Conservation (phyloP, 345 rosid species). For the Odontarrhena argentea region DNA sequence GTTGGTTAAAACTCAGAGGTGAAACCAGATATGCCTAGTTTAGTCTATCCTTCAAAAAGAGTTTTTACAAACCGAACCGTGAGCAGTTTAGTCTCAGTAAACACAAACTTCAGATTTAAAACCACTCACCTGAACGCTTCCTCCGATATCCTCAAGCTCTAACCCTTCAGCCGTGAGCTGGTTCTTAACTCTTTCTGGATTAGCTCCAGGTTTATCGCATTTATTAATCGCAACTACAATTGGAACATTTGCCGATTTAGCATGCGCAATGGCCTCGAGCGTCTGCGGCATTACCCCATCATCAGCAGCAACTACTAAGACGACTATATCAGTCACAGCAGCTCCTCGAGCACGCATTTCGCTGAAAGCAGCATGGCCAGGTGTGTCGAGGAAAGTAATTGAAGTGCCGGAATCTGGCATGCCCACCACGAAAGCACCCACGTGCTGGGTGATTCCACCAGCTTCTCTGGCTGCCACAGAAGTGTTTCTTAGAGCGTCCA, state of each 20-base stretch:
- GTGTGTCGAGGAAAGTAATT: conserved; percentile 91
- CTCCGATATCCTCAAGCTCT: conserved; percentile 90
- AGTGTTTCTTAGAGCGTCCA: conserved; percentile 85
- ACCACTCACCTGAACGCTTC: conserved; percentile 58
- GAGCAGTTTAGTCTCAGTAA: background rate
- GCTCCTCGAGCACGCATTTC: conserved; percentile 98
- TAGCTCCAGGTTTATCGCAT: conserved; percentile 87
- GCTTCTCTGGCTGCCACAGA: conserved; percentile 92
- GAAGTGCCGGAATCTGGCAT: conserved; percentile 82
- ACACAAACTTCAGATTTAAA: background rate
- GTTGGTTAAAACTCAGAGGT: background rate
- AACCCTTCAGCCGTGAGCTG: conserved; percentile 89
- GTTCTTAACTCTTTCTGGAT: conserved; percentile 75
- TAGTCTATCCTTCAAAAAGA: background rate
- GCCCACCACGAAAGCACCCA: conserved; percentile 88
- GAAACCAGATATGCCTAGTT: too few species aligned
- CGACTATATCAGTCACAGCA: conserved; percentile 91
- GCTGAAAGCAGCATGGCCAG: conserved; percentile 95
- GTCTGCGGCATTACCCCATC: conserved; percentile 99
- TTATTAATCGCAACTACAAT: conserved; percentile 90
- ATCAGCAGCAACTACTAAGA: conserved; percentile 94
- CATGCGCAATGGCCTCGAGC: conserved; percentile 86
- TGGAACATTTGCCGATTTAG: conserved; percentile 83
- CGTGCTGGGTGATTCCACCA: conserved; percentile 96
- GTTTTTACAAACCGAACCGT: background rate